Evolutionary conservation across 2,329 filamentous ascomycete genomes (phyloP).

Genomic region (Boeremia lycopersici): DNA sequence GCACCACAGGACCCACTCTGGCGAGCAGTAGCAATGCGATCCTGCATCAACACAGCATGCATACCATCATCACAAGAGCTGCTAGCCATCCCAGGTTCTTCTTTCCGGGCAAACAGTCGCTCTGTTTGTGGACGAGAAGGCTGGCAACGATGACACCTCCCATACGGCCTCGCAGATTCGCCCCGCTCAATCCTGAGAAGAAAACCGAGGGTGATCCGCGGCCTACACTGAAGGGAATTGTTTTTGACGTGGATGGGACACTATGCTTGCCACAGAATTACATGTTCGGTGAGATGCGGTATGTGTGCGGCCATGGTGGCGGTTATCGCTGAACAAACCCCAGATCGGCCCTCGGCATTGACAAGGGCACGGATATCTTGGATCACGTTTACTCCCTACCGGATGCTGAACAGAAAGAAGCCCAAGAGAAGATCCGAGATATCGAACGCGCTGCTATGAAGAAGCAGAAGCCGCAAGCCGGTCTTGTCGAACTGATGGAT

Average conservation of each 20-base stretch:
- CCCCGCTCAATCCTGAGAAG: constrained; percentile 53
- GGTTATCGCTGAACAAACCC: not conserved
- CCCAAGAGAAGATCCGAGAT: constrained; percentile 73
- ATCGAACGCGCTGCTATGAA: constrained; percentile 85
- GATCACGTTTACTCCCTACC: constrained; percentile 83
- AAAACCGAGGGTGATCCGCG: constrained; percentile 39
- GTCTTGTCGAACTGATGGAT: constrained; percentile 76
- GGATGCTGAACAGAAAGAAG: constrained; percentile 63
- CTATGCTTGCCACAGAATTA: constrained; percentile 90
- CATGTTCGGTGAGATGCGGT: constrained; percentile 92
- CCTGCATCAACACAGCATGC: constrained; percentile 9
- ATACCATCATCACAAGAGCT: not conserved
- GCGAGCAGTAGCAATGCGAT: constrained; percentile 2
- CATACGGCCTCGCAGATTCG: constrained; percentile 53
- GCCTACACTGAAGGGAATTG: constrained; percentile 61
- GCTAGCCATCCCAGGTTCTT: not conserved
- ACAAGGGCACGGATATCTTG: constrained; percentile 79
- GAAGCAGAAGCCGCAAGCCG: constrained; percentile 79
- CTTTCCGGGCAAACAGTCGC: not conserved
- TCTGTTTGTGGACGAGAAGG: not conserved
- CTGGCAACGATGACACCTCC: constrained; percentile 23
- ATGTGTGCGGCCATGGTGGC: constrained; percentile 17
- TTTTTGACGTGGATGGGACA: constrained; percentile 97
- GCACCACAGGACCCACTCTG: constrained; percentile 4
- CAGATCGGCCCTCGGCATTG: constrained; percentile 68